Percentiles rank a stretch among this genome's conserved stretches.
phyloP scores from a whole-genome alignment of 2,329 filamentous ascomycete species.

The Mycosphaerelloides madeirae region DNA sequence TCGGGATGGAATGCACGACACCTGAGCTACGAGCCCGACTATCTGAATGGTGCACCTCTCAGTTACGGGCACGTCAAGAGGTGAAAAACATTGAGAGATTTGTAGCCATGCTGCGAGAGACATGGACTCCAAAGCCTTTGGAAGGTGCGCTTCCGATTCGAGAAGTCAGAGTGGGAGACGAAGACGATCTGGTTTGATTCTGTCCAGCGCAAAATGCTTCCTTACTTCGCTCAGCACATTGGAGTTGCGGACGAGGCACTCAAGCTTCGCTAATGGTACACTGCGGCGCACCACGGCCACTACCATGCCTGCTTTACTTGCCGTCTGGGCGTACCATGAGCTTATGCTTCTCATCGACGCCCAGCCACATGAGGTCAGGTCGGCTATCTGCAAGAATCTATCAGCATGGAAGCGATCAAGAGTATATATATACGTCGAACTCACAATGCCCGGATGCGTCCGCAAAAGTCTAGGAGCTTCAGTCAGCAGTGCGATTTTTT shows the following conservation, averaged over 20 bases:
- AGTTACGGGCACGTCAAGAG: background rate
- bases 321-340: conserved; percentile 10
- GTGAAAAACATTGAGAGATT: conserved; percentile 3
- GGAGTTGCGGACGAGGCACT: too few species aligned
- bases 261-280: too few species aligned
- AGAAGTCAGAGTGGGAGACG: background rate
- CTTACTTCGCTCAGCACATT: too few species aligned
- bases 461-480: conserved; percentile 29
- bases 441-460: conserved; percentile 46
- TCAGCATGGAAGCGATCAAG: conserved; percentile 2
- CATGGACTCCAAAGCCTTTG: background rate
- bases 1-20: conserved; percentile 3
- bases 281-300: too few species aligned
- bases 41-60: conserved; percentile 2
- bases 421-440: background rate
- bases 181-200: too few species aligned
- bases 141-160: too few species aligned
- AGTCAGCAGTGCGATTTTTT: too few species aligned
- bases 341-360: conserved; percentile 32
- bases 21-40: conserved; percentile 1
- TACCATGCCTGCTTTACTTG: background rate
- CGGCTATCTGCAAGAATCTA: conserved; percentile 34
- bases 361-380: conserved; percentile 51
- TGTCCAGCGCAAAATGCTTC: too few species aligned
- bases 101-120: background rate